phyloP scores from a whole-genome alignment of 106 monocot species.

The Cymbidium sinense region DNA sequence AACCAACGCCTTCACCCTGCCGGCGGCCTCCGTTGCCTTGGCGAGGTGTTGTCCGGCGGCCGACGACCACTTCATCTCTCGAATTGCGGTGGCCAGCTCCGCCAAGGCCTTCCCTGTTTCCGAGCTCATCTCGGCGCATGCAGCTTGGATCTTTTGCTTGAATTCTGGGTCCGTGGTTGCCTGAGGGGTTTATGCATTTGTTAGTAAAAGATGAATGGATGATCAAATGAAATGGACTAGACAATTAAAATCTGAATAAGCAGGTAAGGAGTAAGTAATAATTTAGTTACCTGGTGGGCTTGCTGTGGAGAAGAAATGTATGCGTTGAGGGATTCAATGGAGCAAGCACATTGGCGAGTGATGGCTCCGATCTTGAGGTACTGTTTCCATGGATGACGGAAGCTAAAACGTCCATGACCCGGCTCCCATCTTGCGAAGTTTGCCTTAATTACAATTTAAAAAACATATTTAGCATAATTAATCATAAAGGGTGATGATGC shows the following conservation, averaged over 20 bases:
- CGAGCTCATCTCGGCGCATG: conserved; percentile 35
- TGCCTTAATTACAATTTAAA: conserved; percentile 18
- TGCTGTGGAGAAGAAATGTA: conserved; percentile 1
- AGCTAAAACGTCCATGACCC: conserved; percentile 43
- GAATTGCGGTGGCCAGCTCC: conserved; percentile 35
- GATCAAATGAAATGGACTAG: background rate
- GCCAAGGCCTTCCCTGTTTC: conserved; percentile 8
- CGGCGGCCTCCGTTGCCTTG: conserved; percentile 13
- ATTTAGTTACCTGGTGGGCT: background rate
- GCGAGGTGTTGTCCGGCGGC: conserved; percentile 13
- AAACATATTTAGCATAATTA: background rate
- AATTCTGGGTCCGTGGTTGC: conserved; percentile 17
- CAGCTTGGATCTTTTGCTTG: conserved; percentile 9
- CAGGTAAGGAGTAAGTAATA: background rate
- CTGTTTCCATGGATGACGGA: conserved; percentile 55
- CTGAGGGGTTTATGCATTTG: conserved; percentile 2
- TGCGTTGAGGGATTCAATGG: conserved; percentile 38
- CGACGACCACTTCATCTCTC: conserved; percentile 19
- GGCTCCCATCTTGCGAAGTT: conserved; percentile 80
- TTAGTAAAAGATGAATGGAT: background rate
- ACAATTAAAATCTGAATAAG: background rate
- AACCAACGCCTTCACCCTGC: conserved; percentile 6
- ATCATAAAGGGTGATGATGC: background rate
- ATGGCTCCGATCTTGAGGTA: conserved; percentile 49
- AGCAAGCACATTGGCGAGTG: conserved; percentile 40